Evolutionary conservation across 495 filamentous ascomycete species (phyloP), one percentile per base, ranked within the genome.

Genomic region (Niebla homalea): DNA sequence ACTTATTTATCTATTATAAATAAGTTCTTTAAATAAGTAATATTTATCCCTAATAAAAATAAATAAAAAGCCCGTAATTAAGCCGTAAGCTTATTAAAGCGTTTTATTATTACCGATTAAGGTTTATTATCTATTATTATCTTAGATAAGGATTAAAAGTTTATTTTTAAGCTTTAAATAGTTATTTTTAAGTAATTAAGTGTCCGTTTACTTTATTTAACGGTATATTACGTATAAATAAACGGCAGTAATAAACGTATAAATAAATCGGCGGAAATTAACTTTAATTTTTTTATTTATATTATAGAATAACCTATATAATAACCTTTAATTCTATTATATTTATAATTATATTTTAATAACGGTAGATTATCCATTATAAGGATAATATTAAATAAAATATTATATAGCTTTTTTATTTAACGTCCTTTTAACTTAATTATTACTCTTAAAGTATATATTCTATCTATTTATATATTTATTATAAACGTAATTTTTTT

Each of bases 181-280:
- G n/a, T n/a, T n/a, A n/a, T n/a, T 44, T 46, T 29, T 46, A 32
- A 22, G 44, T 8, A 32, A 42, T 12, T 36, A 18, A 10, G 46
- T 25, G 21, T 36, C 46, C 19, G 49, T 44, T 20, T 39, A 51
- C 41, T 22, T 51, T 7, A 45, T 46, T 29, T n/a, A n/a, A n/a
- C n/a, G n/a, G n/a, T n/a, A n/a, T n/a, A n/a, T n/a, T n/a, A n/a
- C n/a, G n/a, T n/a, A n/a, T n/a, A n/a, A n/a, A n/a, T n/a, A n/a
- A n/a, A n/a, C n/a, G n/a, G n/a, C n/a, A n/a, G n/a, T n/a, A n/a
- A n/a, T n/a, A n/a, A n/a, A n/a, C n/a, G n/a, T n/a, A n/a, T n/a
- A n/a, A n/a, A n/a, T n/a, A n/a, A n/a, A n/a, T n/a, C 36, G 39
- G 22, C 46, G 25, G 68, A 96, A 90, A 80, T 95, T 94, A 79